Evolutionary conservation across 371 early-diverging fungal genomes (phyloP), one percentile per base, ranked within the genome.

Genomic region (Mortierella polycephala): DNA sequence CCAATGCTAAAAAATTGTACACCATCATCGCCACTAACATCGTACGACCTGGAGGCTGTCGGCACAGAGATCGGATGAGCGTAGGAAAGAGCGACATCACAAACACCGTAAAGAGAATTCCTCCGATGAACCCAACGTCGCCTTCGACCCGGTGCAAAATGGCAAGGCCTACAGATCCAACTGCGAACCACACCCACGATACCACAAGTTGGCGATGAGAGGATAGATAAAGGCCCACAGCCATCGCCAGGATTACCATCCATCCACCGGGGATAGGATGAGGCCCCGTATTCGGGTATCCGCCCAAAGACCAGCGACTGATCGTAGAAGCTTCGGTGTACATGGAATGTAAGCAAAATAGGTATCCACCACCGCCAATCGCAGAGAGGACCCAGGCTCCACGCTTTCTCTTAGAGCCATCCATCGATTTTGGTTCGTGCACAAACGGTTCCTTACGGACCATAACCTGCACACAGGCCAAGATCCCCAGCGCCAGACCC

Each of bases 241-340:
- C 85, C 75, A 93, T 83, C 18, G 90, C 87, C 2, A 85, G 75
- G 63, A 92, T 85, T 9, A 90, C 90, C 44, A 89, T 85, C 0
- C 85, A 83, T 56, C 94, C 93, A 88, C 91, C 92, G 1, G 92
- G 88, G 12, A 93, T 88, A 10, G 94, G 93, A n/a, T 83, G 82
- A n/a, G 94, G 94, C 0, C 94, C 94, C 46, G 90, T 87, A 65
- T 88, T 81, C 6, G 94, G 94, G 73, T 92, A 93, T 5, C 94
- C 94, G 62, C 88, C 89, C 44, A 90, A 86, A 42, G 88, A 83
- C 93, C 94, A 93, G 49, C 94, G 90, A 71, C 87, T 86, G 46
- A 93, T 85, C 30, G 87, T 90, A 0, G 93, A 87, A 13, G 91
- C 90, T 74, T 94, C 94, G 0, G 93, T 84, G 61, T 80, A 92